Base-by-base conservation (phyloP, 371 early-diverging fungal species). In the Mortierella sp. region DNA sequence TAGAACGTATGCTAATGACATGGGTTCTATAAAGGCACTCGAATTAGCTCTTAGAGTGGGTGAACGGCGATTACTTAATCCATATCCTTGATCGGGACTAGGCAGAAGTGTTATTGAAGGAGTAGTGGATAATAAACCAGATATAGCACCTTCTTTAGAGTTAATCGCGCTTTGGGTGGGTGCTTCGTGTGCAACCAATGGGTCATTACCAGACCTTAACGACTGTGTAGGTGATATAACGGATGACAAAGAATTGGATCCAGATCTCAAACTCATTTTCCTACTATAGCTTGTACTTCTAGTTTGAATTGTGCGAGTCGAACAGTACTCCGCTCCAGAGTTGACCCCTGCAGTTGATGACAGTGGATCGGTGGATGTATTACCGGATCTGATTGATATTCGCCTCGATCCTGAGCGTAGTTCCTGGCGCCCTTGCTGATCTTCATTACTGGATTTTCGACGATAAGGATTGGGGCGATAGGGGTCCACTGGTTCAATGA, bases 1-100 rank as follows among this genome's bases (percentile, higher is more conserved):
- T 13, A 81, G 62, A 28, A 81, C 64, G 85, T 83, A 75, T 12
- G 81, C 75, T 15, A 81, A 45, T 1, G 81, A 68, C 75, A 75
- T 68, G 15, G 75, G 75, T 29, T 81, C 81, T 4, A 49, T 49
- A 17, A 55, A 8, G 5, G 45, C 49, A 22, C 19, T 26, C 1
- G 60, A 54, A 3, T 34, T 37, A 28, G 28, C 7, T 15, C 61
- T 54, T 5, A 17, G 7, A 12, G 43, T 34, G 13, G 68, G 37
- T 5, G 57, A 13, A 9, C 29, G 58, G 26, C 28, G 54, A 45
- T 23, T 10, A 17, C 34, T 23, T 29, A 23, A 17, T 22, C 61
- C 29, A 37, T 3, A 15, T 8, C n/a, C 17, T 19, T 29, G 42
- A 28, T 69, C 45, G 0, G 31, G 22, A 43, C 34, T n/a, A 6